Evolutionary conservation across 1,284 basidiomycete genomes (phyloP), one percentile per base, ranked within the genome.

Genomic region (Porphyrellus sp.): DNA sequence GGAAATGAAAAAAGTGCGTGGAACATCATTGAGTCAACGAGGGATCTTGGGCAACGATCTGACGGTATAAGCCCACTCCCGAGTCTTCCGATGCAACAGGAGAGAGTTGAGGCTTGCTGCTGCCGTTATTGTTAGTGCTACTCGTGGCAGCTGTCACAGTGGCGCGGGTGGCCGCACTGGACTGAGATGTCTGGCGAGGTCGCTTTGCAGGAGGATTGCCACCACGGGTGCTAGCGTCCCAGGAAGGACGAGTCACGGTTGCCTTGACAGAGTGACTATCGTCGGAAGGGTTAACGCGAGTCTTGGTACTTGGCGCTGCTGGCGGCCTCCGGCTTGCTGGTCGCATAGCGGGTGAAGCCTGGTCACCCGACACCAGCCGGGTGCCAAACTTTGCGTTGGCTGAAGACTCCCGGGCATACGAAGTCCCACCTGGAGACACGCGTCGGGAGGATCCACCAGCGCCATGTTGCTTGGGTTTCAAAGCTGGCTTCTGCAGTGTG

Each of bases 371-470:
- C 34, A 89, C 73, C 37, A 91, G 74, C 20, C 89, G 80, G 18
- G 82, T 82, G 34, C 89, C 89, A 70, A 91, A 91, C 70, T 91
- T 91, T 55, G 89, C 89, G 61, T 90, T 90, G 31, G 89, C 89
- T 47, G 85, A 87, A 9, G 88, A 89, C 68, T 90, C 86, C 43
- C 88, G 77, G 7, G 80, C 84, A 59, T 89, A 91, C 20, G 83
- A 72, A 15, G 74, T 65, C 46, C 72, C 74, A 35, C 73, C 59
- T 33, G 73, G 72, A 37, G 74, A 77, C 39, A 77, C 76, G 54
- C 83, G 74, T 56, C 83, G 70, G 33, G 52, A 62, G 20, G 76
- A 67, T 23, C 72, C 63, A 48, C 73, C 70, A 35, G 69, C 70
- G 9, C 68, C 40, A 21, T 65, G 59, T 39, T 67, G 68, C 56